phyloP scores from a whole-genome alignment of 805 yeast species.

The Saccharomycopsis fodiens region DNA sequence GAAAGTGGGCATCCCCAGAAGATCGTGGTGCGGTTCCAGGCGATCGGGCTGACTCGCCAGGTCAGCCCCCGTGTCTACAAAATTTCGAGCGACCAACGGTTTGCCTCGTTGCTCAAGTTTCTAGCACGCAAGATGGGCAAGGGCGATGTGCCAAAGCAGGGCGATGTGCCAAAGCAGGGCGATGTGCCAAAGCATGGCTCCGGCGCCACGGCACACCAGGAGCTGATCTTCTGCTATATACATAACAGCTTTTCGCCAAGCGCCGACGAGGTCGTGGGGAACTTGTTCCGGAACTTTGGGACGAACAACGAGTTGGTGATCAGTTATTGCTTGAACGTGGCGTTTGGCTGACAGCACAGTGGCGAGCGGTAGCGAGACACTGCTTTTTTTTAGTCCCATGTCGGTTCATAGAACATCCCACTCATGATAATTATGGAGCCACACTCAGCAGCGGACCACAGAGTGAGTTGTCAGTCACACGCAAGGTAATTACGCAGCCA shows the following conservation, averaged over 20 bases:
- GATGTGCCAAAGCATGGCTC: neutral
- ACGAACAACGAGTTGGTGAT: constrained; percentile 34
- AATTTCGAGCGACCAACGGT: constrained; percentile 39
- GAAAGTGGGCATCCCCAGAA: constrained; percentile 4
- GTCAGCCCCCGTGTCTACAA: constrained; percentile 44
- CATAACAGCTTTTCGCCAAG: constrained; percentile 40
- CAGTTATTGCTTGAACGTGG: constrained; percentile 39
- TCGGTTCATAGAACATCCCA: too few relatives aligned
- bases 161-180: constrained; percentile 11
- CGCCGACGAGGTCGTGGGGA: constrained; percentile 36
- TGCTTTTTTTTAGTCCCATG: too few relatives aligned
- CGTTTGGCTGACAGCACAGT: constrained; percentile 41
- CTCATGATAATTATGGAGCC: too few relatives aligned
- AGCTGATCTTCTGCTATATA: constrained; percentile 33
- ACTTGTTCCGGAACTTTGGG: constrained; percentile 31
- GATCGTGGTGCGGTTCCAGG: constrained; percentile 35
- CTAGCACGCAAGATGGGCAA: constrained; percentile 33
- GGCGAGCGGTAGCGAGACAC: too few relatives aligned
- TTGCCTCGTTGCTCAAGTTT: constrained; percentile 39
- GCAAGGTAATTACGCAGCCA: too few relatives aligned
- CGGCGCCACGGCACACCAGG: neutral
- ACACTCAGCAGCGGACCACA: too few relatives aligned
- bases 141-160: too few relatives aligned
- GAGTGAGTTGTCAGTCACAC: too few relatives aligned
- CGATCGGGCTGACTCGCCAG: constrained; percentile 51